A percentile compares a stretch with the other conserved stretches of the same genome.
These are phyloP conservation scores for Acanthamoeba healyi DNA, from an alignment of 208 protist species.

Conservation along the genomic window DNA sequence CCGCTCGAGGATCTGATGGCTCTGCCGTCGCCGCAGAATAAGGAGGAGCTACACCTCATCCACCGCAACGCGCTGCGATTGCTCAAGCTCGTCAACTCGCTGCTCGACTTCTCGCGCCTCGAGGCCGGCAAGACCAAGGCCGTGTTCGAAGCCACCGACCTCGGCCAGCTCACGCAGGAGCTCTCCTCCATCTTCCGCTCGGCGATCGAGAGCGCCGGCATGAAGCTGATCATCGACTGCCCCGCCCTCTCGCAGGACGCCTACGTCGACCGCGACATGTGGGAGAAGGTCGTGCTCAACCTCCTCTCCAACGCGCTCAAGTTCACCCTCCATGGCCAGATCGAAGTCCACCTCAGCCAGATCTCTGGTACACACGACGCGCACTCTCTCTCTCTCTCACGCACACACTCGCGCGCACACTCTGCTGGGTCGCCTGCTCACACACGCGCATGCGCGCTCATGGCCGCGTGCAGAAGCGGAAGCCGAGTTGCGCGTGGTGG, in stretches of 20 bases:
- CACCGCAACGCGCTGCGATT: slow-evolving; percentile 54
- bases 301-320: slow-evolving; percentile 79
- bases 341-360: neutral
- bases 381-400: too few relatives aligned
- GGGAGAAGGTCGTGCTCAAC: slow-evolving; percentile 80
- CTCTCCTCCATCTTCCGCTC: slow-evolving; percentile 59
- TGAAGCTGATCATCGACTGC: slow-evolving; percentile 37
- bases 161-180: slow-evolving; percentile 64
- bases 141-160: slow-evolving; percentile 78
- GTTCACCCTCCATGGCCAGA: slow-evolving; percentile 76
- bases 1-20: slow-evolving; percentile 57
- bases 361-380: neutral
- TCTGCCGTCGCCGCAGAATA: neutral
- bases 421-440: too few relatives aligned
- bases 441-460: too few relatives aligned
- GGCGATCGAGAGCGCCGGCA: neutral
- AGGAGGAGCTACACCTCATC: neutral
- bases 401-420: too few relatives aligned
- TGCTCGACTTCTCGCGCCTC: slow-evolving; percentile 78
- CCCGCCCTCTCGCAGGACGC: neutral
- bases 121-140: slow-evolving; percentile 74
- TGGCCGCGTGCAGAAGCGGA: neutral
- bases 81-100: slow-evolving; percentile 75
- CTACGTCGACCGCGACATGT: slow-evolving; percentile 74
- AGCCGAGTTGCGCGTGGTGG: slow-evolving; percentile 55